Evolutionary conservation across 192 early-diverging fungal genomes (phyloP).

Genomic region (Kickxella alabastrina): DNA sequence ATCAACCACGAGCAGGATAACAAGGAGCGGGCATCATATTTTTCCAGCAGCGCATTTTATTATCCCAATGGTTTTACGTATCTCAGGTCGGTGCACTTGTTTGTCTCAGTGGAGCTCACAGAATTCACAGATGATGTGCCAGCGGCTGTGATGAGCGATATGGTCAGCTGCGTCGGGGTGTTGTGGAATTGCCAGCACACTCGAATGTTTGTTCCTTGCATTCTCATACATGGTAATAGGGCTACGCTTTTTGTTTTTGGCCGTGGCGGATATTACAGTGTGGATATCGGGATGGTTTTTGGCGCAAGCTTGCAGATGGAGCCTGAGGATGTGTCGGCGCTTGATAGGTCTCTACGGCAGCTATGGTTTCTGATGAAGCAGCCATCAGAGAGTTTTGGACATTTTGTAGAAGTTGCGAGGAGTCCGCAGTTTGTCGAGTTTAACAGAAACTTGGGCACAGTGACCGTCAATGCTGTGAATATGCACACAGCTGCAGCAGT

Average conservation of each 20-base stretch:
- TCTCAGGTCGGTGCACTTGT: background rate
- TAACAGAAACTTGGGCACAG: background rate
- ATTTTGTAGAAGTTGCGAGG: background rate
- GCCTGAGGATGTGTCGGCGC: background rate
- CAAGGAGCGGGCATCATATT: background rate
- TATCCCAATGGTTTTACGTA: too few relatives aligned
- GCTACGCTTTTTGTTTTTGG: background rate
- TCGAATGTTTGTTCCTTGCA: slow-evolving; percentile 7
- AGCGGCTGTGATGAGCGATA: background rate
- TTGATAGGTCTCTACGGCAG: background rate
- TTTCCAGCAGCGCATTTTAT: too few relatives aligned
- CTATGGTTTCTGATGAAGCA: background rate
- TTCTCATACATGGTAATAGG: background rate
- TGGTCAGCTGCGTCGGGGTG: background rate
- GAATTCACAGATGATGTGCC: background rate
- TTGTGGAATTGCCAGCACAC: slow-evolving; percentile 7
- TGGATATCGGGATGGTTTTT: background rate
- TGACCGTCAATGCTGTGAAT: background rate
- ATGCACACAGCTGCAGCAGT: background rate
- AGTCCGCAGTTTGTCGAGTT: background rate
- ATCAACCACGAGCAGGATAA: background rate
- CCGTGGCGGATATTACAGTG: background rate
- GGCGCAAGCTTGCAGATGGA: background rate
- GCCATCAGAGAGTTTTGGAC: background rate
- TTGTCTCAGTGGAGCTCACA: background rate